Evolutionary conservation across 1,139 yeast species (phyloP), one percentile per base, ranked within the genome.

Genomic region (Suhomyces taliae): DNA sequence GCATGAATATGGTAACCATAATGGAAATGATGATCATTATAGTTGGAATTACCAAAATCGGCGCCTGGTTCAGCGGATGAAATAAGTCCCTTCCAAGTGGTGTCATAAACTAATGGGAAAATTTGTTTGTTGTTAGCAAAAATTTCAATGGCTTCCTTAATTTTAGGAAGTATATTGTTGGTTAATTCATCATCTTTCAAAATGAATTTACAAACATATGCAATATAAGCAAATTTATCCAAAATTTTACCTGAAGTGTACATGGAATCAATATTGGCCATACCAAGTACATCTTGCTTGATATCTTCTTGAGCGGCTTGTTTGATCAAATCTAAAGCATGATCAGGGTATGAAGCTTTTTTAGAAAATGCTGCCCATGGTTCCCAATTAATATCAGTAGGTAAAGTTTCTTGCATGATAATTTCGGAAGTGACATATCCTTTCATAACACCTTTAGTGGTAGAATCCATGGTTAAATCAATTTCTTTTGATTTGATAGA

Each of bases 21-120:
- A 65, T 87, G 93, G 72, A 87, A 87, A 64, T 87, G 93, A 57
- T 87, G 95, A 57, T 87, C 95, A 57, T 87, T 87, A 61, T 86
- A 87, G 58, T 80, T 83, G 9, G 90, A 76, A 59, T 87, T 87
- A 45, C 95, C 95, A 61, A 83, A 87, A 68, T 87, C 95, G 1
- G 83, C 83, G 14, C 72, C 81, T 1, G 83, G 75, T 1, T 81
- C 83, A 0, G 90, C 88, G 0, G 85, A 76, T 0, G 91, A 85
- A 11, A 85, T 75, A 8, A 87, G 59, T n/a, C 95, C 95, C 58
- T 81, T 82, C 90, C 91, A 87, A 1, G 80, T 71, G 1, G 73
- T 71, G 52, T 87, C 93, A 58, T 85, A 87, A 1, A 74, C 74
- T 57, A 87, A 71, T 0, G 91, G 91, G 45, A 76, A 72, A 55